phyloP scores from a whole-genome alignment of 179 eudicot species.

The Monotropa hypopitys region DNA sequence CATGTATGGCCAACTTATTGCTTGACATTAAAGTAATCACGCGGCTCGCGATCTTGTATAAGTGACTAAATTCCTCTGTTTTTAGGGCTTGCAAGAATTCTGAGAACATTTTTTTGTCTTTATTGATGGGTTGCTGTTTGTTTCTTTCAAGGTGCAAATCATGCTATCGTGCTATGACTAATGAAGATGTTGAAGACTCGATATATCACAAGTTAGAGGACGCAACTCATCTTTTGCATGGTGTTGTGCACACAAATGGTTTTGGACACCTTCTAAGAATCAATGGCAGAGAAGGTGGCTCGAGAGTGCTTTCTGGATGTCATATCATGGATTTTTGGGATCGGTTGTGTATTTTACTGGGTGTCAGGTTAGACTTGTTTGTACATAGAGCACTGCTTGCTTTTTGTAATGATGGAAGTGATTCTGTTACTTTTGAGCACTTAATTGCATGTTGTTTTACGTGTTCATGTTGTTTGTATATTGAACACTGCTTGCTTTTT shows the following conservation, averaged over 20 bases:
- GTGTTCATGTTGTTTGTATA: constrained; percentile 9
- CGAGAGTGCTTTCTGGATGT: constrained; percentile 64
- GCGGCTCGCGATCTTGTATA: background rate
- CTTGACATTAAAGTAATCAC: background rate
- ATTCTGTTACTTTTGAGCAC: background rate
- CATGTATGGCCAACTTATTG: background rate
- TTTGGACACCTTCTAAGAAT: constrained; percentile 89
- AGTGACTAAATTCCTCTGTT: background rate
- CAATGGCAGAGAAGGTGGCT: constrained; percentile 90
- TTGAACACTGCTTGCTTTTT: background rate
- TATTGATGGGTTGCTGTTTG: background rate
- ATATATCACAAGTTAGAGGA: constrained; percentile 68
- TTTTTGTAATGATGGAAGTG: background rate
- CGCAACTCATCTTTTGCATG: constrained; percentile 71
- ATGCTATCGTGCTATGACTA: constrained; percentile 61
- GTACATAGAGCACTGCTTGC: constrained; percentile 9
- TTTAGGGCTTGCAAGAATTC: background rate
- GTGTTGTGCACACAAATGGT: constrained; percentile 76
- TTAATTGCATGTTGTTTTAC: background rate
- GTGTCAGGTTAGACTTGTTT: constrained; percentile 70
- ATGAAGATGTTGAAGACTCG: constrained; percentile 81
- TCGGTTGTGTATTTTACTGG: constrained; percentile 66
- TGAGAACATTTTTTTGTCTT: background rate
- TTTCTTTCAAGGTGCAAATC: constrained; percentile 52
- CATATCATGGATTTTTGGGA: constrained; percentile 95